Base-by-base conservation (phyloP, 805 yeast species). In the Myxozyma neglecta region DNA sequence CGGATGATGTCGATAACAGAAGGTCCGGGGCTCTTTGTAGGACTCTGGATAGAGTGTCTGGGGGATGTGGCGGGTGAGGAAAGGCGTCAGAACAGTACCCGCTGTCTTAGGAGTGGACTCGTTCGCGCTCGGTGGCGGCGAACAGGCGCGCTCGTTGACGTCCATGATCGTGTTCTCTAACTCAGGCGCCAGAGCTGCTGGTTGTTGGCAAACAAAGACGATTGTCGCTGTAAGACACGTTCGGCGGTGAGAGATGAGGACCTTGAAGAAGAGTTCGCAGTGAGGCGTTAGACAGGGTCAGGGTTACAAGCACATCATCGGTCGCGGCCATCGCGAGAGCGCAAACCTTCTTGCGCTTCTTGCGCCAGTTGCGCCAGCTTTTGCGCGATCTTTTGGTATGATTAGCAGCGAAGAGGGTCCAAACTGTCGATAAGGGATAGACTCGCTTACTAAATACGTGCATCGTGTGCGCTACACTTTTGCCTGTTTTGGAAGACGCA, bases 1-100 rank as follows among this genome's bases (percentile, higher is more conserved):
- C 2, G 98, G 98, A 71, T 93, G 90, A 74, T 93, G 99, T 56
- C 98, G 79, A 74, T 93, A 93, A 72, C 99, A 93, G 75, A 83
- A 93, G 67, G 81, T 48, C 55, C 65, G 62, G 37, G 65, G 47
- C 35, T 64, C 68, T 37, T 58, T 58, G 57, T 62, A 39, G 50
- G 61, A 56, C 35, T 64, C 67, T 37, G 68, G 68, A 37, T 64
- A 64, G 24, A 63, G 57, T 1, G 59, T 35, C 43, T 46, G 48
- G 24, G 68, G 67, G 24, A 64, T 64, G 55, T 64, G 68, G 48
- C 57, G 63, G 11, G 67, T 47, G 43, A 64, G 66, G 49, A 43
- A 64, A 29, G 57, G 58, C 14, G 67, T 44, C 58, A 64, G n/a
- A 32, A 57, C 66, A 40, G 61, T 40, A 13, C 45, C 49, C 44